Conservation (phyloP, 768 basidiomycete species). For the Tephrocybe sp. region DNA sequence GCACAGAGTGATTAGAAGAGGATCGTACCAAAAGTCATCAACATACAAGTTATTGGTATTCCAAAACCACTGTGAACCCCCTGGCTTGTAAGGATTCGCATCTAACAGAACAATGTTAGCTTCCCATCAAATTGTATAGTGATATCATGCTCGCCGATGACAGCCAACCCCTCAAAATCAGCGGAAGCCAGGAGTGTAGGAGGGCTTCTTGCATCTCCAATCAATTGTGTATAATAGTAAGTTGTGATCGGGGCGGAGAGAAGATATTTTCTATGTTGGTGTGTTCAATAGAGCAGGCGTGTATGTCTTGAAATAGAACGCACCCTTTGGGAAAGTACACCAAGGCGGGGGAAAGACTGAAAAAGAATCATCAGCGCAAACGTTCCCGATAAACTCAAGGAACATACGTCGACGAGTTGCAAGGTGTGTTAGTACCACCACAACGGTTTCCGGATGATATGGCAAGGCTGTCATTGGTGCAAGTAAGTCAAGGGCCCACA, state of each 20-base stretch:
- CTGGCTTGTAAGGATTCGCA: conserved; percentile 71
- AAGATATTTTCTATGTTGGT: conserved; percentile 61
- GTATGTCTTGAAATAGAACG: background rate
- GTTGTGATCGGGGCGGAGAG: conserved; percentile 67
- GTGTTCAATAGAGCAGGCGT: too few species aligned
- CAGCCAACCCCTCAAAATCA: conserved; percentile 66
- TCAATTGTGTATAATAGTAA: conserved; percentile 76
- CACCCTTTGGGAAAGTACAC: conserved; percentile 77
- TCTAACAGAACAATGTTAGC: conserved; percentile 40
- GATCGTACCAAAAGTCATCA: too few species aligned
- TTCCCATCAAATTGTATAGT: background rate
- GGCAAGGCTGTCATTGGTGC: conserved; percentile 45
- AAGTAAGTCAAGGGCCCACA: background rate
- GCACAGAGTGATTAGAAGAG: background rate
- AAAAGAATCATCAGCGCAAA: too few species aligned
- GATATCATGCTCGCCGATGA: conserved; percentile 59
- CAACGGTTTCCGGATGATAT: conserved; percentile 66
- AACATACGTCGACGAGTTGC: conserved; percentile 58
- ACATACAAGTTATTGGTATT: conserved; percentile 69
- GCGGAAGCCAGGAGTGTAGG: conserved; percentile 66
- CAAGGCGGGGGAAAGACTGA: conserved; percentile 65
- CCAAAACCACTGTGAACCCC: conserved; percentile 60
- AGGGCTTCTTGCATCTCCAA: conserved; percentile 68
- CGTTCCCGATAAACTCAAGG: conserved; percentile 7
- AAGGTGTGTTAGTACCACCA: conserved; percentile 43